Percentiles rank a stretch among this genome's conserved stretches.
Conservation (phyloP, 139 green algal genomes). For the Yamagishiella unicocca region DNA sequence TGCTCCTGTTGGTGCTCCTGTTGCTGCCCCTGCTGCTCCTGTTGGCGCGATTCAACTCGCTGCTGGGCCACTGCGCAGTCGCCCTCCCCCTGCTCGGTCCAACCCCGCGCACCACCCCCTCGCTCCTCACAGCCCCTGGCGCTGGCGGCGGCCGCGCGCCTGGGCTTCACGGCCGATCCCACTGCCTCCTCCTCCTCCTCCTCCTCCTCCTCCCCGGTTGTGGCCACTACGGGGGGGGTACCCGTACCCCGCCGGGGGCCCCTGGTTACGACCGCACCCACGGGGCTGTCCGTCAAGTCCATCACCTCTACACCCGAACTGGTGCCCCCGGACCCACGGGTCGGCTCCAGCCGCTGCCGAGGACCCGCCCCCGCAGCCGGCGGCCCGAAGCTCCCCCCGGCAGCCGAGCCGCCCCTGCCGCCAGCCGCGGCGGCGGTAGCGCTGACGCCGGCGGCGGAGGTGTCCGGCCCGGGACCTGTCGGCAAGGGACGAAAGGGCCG, state of each 20-base stretch:
- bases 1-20: not conserved
- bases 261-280: too few species aligned
- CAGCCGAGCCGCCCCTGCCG: not conserved
- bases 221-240: too few species aligned
- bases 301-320: not conserved
- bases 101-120: too few species aligned
- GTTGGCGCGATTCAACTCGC: too few species aligned
- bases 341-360: not conserved
- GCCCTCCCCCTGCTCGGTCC: too few species aligned
- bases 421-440: not conserved
- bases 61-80: too few species aligned
- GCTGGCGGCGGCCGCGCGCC: not conserved
- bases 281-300: constrained; percentile 33
- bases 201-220: too few species aligned
- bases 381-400: not conserved
- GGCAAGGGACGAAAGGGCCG: constrained; percentile 21
- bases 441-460: not conserved
- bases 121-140: not conserved
- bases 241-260: too few species aligned
- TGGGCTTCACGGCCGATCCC: not conserved
- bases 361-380: not conserved
- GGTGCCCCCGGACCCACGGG: not conserved
- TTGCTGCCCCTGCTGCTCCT: not conserved
- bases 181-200: not conserved
- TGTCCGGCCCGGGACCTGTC: not conserved